Percentiles rank a stretch among this genome's conserved stretches.
phyloP scores from a whole-genome alignment of 768 basidiomycete genomes.

The Lenzites betulinus region DNA sequence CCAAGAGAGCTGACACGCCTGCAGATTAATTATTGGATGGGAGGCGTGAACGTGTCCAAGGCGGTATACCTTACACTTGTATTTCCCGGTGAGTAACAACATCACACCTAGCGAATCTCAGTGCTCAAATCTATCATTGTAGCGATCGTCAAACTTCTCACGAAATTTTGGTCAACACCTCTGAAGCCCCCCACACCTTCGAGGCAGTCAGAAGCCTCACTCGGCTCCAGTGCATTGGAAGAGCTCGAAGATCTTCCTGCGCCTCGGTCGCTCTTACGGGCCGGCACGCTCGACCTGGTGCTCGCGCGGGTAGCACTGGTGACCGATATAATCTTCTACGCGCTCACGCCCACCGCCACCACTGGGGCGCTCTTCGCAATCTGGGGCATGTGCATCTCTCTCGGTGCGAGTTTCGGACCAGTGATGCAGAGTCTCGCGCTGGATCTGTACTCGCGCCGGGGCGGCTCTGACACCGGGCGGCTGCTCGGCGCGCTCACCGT shows the following conservation, averaged over 20 bases:
- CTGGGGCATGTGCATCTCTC: constrained; percentile 49
- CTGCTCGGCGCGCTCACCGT: constrained; percentile 84
- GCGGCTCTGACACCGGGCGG: constrained; percentile 64
- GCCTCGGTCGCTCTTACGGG: constrained; percentile 25
- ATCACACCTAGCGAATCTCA: not conserved
- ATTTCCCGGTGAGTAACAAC: constrained; percentile 56
- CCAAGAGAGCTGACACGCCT: not conserved
- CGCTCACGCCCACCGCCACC: constrained; percentile 44
- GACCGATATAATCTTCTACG: constrained; percentile 56
- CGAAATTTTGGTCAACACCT: not conserved
- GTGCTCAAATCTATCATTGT: not conserved
- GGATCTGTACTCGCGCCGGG: constrained; percentile 57
- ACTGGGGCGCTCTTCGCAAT: constrained; percentile 53
- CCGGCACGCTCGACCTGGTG: constrained; percentile 57
- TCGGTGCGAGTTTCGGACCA: constrained; percentile 67
- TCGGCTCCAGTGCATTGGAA: not conserved
- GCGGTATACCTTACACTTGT: constrained; percentile 57
- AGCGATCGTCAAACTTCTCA: constrained; percentile 62
- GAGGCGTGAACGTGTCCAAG: constrained; percentile 37
- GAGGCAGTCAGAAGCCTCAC: constrained; percentile 4
- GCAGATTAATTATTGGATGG: constrained; percentile 72
- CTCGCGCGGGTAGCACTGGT: constrained; percentile 64
- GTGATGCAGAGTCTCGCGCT: constrained; percentile 73
- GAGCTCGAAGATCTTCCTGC: constrained; percentile 34
- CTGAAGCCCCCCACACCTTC: not conserved